Percentiles rank a stretch among this genome's conserved stretches.
Conservation (phyloP, 805 yeast species). For the Kuraishia borneana region DNA sequence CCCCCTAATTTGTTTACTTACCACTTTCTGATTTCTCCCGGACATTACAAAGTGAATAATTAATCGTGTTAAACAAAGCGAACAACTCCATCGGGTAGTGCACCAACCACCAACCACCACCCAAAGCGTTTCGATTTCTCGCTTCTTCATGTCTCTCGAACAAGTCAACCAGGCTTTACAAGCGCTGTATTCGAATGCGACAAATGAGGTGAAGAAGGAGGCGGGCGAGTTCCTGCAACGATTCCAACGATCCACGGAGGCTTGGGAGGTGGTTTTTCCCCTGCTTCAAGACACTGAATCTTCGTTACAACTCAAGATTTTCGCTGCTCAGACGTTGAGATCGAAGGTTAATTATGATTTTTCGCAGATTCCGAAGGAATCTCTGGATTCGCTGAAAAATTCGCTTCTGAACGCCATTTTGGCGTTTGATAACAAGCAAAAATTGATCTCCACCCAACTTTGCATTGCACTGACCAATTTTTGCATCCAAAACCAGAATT, state of each 20-base stretch:
- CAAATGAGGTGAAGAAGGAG: constrained; percentile 23
- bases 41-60: no score
- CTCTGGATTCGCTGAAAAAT: constrained; percentile 52
- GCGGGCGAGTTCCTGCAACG: constrained; percentile 53
- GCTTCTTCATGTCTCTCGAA: constrained; percentile 1
- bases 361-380: constrained; percentile 55
- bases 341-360: constrained; percentile 80
- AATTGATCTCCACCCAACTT: constrained; percentile 70
- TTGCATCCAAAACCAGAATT: constrained; percentile 62
- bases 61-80: background rate
- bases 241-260: constrained; percentile 73
- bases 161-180: constrained; percentile 33
- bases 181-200: constrained; percentile 25
- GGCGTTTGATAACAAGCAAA: constrained; percentile 32
- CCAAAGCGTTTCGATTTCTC: background rate
- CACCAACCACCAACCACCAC: no score
- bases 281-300: constrained; percentile 28
- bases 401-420: constrained; percentile 50
- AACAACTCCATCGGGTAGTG: background rate
- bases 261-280: constrained; percentile 66
- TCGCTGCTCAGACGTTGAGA: constrained; percentile 86
- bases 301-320: constrained; percentile 53
- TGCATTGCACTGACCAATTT: constrained; percentile 75
- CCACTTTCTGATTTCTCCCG: constrained; percentile 35
- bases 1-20: constrained; percentile 9